These are phyloP conservation scores for Annulohypoxylon bovei DNA, from an alignment of 495 filamentous ascomycete genomes.

Conservation along the genomic window DNA sequence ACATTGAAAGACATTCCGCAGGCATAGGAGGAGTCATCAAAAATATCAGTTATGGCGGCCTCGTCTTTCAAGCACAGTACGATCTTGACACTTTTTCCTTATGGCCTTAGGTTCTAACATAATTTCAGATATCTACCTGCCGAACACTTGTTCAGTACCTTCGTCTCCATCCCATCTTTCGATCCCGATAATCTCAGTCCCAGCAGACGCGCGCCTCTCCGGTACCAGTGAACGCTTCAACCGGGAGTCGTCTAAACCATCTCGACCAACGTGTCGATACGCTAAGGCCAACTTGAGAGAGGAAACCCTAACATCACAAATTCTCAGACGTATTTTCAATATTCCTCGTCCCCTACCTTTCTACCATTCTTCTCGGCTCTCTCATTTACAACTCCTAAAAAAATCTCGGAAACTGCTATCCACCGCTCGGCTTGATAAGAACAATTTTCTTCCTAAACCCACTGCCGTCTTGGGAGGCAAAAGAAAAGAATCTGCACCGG, in stretches of 20 bases:
- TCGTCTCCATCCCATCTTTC: not conserved
- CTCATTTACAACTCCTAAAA: not conserved
- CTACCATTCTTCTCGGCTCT: not conserved
- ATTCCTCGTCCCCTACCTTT: not conserved
- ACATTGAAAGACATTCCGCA: not conserved
- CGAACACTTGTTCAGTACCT: not conserved
- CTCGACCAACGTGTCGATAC: not conserved
- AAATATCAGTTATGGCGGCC: slow-evolving; percentile 5
- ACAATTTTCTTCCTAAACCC: not conserved
- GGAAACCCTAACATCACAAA: not conserved
- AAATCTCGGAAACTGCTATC: not conserved
- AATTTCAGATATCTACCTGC: not conserved
- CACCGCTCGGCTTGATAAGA: not conserved
- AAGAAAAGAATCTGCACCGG: not conserved
- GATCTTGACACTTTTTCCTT: not conserved
- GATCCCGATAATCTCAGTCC: not conserved
- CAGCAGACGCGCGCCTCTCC: not conserved
- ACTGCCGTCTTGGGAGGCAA: not conserved
- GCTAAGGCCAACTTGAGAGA: not conserved
- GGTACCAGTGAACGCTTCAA: not conserved
- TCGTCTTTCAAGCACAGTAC: not conserved
- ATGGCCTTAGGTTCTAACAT: not conserved
- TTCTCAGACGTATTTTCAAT: not conserved
- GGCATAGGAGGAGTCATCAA: not conserved
- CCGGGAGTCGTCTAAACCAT: not conserved